Evolutionary conservation across 176 grass and related monocot species (phyloP).

Genomic region (Triticum monococcum): DNA sequence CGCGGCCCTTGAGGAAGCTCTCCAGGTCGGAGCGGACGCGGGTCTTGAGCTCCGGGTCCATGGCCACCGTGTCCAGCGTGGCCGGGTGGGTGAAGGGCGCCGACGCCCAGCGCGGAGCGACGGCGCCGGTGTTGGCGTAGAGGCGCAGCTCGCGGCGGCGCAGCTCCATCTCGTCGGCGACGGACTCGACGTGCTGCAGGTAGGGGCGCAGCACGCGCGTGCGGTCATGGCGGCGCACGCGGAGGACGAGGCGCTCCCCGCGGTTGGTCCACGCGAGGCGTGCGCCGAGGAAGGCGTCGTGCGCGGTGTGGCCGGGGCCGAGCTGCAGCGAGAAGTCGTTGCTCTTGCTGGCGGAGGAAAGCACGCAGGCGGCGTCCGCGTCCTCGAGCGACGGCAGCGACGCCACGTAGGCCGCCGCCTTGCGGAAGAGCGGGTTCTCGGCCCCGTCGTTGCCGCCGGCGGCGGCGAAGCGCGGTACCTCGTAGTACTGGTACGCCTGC

Average conservation of each 20-base stretch:
- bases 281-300: constrained; percentile 78
- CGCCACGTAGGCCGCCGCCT: constrained; percentile 69
- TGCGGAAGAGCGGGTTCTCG: constrained; percentile 92
- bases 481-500: constrained; percentile 92
- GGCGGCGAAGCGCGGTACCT: constrained; percentile 57
- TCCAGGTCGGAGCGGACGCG: constrained; percentile 72
- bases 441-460: neutral
- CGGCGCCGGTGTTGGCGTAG: constrained; percentile 36
- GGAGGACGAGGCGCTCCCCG: constrained; percentile 51
- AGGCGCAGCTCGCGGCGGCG: constrained; percentile 63
- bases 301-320: constrained; percentile 45
- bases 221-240: constrained; percentile 81
- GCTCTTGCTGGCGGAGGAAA: constrained; percentile 64
- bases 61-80: constrained; percentile 78
- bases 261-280: constrained; percentile 70
- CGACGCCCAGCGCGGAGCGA: constrained; percentile 35
- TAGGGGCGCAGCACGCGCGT: constrained; percentile 75
- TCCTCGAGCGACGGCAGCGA: constrained; percentile 75
- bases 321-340: constrained; percentile 84
- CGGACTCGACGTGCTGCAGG: constrained; percentile 86
- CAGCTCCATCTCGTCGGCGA: constrained; percentile 79
- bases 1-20: constrained; percentile 75
- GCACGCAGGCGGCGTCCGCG: constrained; percentile 60
- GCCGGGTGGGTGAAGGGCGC: constrained; percentile 79
- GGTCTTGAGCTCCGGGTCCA: constrained; percentile 79